A percentile compares a stretch with the other conserved stretches of the same genome.
phyloP scores from a whole-genome alignment of 2,329 filamentous ascomycete genomes.

The Xylariaceae sp. region DNA sequence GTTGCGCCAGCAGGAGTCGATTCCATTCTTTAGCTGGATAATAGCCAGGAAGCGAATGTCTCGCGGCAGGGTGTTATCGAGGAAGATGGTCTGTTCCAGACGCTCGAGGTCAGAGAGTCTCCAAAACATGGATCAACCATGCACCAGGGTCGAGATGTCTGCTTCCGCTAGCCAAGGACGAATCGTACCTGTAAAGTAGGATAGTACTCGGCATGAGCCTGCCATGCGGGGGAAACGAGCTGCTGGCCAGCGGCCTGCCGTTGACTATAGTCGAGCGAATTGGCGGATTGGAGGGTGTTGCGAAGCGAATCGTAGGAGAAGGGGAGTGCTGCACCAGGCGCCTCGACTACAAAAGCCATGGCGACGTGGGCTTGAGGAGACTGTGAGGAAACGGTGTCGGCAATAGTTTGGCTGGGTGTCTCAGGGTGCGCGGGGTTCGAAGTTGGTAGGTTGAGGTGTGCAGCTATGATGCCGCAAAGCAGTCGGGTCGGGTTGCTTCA shows the following conservation, averaged over 20 bases:
- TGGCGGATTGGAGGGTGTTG: neutral
- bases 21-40: conserved; percentile 93
- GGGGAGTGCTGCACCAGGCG: conserved; percentile 74
- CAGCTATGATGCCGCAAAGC: too few species aligned
- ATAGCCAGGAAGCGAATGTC: conserved; percentile 84
- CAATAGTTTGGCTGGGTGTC: neutral
- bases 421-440: neutral
- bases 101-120: neutral
- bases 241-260: conserved; percentile 66
- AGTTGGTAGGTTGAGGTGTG: neutral
- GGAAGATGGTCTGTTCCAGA: conserved; percentile 61
- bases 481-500: too few species aligned
- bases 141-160: neutral
- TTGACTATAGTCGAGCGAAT: conserved; percentile 49
- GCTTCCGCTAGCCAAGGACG: neutral
- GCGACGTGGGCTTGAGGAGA: conserved; percentile 1
- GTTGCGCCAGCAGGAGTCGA: conserved; percentile 87
- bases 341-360: conserved; percentile 72
- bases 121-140: neutral
- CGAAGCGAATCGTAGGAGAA: conserved; percentile 33
- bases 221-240: conserved; percentile 66
- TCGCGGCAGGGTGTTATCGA: conserved; percentile 69
- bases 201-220: conserved; percentile 61
- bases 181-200: conserved; percentile 58
- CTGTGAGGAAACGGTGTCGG: neutral